Conservation (phyloP, 108 stramenopile species). For the Heterococcus sp. region DNA sequence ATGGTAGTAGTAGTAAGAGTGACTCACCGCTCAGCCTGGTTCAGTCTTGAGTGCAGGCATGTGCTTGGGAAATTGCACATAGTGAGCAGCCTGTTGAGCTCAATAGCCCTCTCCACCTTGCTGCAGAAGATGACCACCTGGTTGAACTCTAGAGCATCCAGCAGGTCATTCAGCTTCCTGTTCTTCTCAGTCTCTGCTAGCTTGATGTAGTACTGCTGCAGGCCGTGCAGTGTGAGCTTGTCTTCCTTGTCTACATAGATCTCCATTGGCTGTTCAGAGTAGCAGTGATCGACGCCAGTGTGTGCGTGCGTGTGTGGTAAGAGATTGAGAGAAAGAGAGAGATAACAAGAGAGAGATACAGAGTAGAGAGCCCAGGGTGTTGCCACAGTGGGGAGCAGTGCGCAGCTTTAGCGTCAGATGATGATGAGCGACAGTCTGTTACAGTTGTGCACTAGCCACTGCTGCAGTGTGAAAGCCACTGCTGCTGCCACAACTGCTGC, state of each 20-base stretch:
- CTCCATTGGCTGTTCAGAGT: constrained; percentile 64
- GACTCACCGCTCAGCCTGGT: constrained; percentile 83
- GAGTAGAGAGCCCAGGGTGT: too few relatives aligned
- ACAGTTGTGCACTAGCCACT: too few relatives aligned
- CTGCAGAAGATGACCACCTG: constrained; percentile 99
- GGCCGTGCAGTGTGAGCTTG: constrained; percentile 92
- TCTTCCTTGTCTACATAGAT: constrained; percentile 99
- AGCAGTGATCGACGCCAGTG: neutral
- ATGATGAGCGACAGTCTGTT: too few relatives aligned
- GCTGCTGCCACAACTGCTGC: too few relatives aligned
- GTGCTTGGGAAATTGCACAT: constrained; percentile 99
- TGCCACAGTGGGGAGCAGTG: too few relatives aligned
- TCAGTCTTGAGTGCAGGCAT: constrained; percentile 92
- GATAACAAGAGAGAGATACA: too few relatives aligned
- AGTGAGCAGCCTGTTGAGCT: constrained; percentile 77
- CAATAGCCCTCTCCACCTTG: constrained; percentile 88
- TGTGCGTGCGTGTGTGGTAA: too few relatives aligned
- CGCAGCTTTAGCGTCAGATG: too few relatives aligned
- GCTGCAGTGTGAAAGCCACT: too few relatives aligned
- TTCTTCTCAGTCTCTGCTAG: constrained; percentile 98
- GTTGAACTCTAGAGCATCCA: constrained; percentile 87
- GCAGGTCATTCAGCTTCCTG: constrained; percentile 96
- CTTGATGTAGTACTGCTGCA: constrained; percentile 97
- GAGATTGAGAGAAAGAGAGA: too few relatives aligned
- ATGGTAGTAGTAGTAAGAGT: too few relatives aligned